Evolutionary conservation across 345 rosid species (phyloP).

Genomic region (Moricandia arvensis): DNA sequence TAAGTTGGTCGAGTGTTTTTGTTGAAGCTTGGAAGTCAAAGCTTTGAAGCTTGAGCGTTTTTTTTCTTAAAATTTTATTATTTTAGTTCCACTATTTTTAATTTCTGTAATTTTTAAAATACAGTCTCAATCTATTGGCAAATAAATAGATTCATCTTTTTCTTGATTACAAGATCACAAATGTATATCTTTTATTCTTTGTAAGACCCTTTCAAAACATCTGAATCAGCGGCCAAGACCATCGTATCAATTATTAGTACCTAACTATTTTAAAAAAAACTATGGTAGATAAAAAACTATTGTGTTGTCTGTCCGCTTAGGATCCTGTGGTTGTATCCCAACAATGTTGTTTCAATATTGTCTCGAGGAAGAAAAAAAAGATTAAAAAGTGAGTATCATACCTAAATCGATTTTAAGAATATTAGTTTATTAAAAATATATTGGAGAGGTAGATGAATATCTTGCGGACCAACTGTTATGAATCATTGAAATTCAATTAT

Average conservation of each 20-base stretch:
- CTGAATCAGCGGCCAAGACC: neutral
- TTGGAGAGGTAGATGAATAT: too few species aligned
- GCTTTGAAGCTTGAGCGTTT: neutral
- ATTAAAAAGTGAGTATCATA: neutral
- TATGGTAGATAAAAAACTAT: neutral
- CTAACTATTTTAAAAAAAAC: neutral
- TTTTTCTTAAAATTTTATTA: constrained; percentile 10
- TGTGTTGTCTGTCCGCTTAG: too few species aligned
- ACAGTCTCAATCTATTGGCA: constrained; percentile 25
- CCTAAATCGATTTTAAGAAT: neutral
- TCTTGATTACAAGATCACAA: neutral
- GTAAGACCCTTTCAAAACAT: neutral
- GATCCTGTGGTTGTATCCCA: too few species aligned
- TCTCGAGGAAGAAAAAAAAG: too few species aligned
- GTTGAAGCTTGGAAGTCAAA: constrained; percentile 15
- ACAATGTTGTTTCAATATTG: too few species aligned
- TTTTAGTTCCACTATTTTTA: constrained; percentile 29
- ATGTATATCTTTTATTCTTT: neutral
- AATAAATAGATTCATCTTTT: constrained; percentile 31
- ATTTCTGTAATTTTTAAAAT: constrained; percentile 29
- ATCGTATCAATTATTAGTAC: neutral
- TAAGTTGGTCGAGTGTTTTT: constrained; percentile 31
- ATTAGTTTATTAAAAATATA: neutral
- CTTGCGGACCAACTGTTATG: too few species aligned
- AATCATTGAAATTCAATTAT: too few species aligned